Base-by-base conservation (phyloP, 306 rosid species). In the Albizia julibrissin region DNA sequence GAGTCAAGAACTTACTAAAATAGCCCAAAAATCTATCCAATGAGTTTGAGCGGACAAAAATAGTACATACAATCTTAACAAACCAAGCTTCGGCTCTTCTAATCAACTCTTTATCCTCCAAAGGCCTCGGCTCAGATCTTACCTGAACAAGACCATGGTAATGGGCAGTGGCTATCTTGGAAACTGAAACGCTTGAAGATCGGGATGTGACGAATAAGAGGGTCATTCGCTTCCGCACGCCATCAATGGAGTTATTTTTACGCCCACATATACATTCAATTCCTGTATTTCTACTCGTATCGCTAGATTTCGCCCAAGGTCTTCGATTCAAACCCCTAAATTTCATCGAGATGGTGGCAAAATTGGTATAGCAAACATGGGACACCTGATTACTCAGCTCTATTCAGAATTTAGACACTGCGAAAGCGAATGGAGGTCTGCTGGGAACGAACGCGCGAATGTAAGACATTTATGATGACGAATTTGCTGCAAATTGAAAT, bases 1-100 rank as follows among this genome's bases (percentile, higher is more conserved):
- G 92, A 16, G 88, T 91, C 81, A 91, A 86, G 75, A 90, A 85
- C 71, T 87, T 69, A 61, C 83, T 54, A 1, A 90, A 59, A 82
- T 91, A 93, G 80, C 86, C 86, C 34, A 85, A 40, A 81, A 82
- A 82, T 14, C 83, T n/a, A 79, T 91, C 91, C 80, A 87, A 56
- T 1, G 89, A 72, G 78, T 84, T 82, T 37, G 88, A 89, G 42
- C 89, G 87, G 78, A 90, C 81, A 81, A 92, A 90, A 37, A 92
- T 85, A 39, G 97, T 90, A 49, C 88, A 91, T 21, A 91, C 91
- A 72, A 92, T 88, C 81, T 94, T 94, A 46, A 89, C 90, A 76
- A 90, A 88, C 97, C 97, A 94, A 78, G 90, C 83, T 71, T 91
- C 93, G 42, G 94, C 81, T 72, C 85, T 86, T 74, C 79, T 74